Conservation (phyloP, 2,329 filamentous ascomycete genomes). For the Pseudogymnoascus sp. region DNA sequence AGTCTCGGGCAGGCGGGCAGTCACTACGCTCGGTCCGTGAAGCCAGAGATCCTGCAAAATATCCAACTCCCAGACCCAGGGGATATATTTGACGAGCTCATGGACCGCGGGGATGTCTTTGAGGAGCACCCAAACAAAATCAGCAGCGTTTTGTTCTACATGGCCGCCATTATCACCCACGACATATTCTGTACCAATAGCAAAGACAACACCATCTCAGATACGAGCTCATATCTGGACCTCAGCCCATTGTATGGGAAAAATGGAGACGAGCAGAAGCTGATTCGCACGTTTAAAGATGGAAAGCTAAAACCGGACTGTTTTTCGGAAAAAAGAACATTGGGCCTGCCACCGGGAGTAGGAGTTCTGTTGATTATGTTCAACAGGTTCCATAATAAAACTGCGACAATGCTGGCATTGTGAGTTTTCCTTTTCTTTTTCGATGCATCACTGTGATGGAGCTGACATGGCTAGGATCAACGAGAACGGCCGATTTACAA, state of each 20-base stretch:
- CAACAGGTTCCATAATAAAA: constrained; percentile 78
- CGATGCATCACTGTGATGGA: constrained; percentile 4
- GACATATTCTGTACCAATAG: constrained; percentile 59
- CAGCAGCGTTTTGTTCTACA: constrained; percentile 66
- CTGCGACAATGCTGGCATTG: constrained; percentile 65
- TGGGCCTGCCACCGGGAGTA: constrained; percentile 64
- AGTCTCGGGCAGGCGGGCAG: constrained; percentile 58
- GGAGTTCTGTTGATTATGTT: constrained; percentile 69
- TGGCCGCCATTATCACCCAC: constrained; percentile 60
- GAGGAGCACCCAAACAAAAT: constrained; percentile 62
- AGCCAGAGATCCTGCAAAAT: constrained; percentile 50
- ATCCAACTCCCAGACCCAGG: constrained; percentile 57
- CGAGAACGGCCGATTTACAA: constrained; percentile 68
- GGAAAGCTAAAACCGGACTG: constrained; percentile 65
- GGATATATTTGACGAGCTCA: constrained; percentile 53
- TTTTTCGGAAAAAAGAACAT: constrained; percentile 61
- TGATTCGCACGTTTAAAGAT: constrained; percentile 54
- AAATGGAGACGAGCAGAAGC: constrained; percentile 38
- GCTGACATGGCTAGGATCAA: constrained; percentile 52
- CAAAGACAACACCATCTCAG: constrained; percentile 51
- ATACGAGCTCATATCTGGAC: constrained; percentile 68
- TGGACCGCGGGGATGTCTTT: constrained; percentile 43
- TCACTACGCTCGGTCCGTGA: constrained; percentile 56
- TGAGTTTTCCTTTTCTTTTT: constrained; percentile 12
- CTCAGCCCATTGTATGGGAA: constrained; percentile 68